A percentile compares a stretch with the other conserved stretches of the same genome.
These are phyloP conservation scores for Rheum nobile DNA, from an alignment of 148 eudicot genomes.

Conservation along the genomic window DNA sequence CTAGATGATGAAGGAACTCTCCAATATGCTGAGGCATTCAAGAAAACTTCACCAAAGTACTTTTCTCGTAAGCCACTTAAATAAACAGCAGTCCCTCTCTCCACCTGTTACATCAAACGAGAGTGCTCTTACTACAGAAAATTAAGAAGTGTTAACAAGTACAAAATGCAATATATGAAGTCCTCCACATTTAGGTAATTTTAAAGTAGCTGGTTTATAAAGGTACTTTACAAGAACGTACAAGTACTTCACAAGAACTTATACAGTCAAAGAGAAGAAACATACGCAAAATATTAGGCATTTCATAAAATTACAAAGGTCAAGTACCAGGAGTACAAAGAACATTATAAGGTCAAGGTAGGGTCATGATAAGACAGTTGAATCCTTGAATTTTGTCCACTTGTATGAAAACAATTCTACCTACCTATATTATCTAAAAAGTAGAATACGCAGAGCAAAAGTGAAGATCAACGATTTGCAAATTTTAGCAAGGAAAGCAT, in stretches of 20 bases:
- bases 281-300: not conserved
- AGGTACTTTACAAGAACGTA: not conserved
- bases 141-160: not conserved
- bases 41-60: slow-evolving; percentile 89
- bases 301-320: not conserved
- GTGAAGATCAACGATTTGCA: not conserved
- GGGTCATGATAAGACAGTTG: not conserved
- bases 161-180: not conserved
- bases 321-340: not conserved
- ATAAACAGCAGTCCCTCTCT: slow-evolving; percentile 76
- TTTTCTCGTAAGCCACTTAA: slow-evolving; percentile 90
- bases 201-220: not conserved
- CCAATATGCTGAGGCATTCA: slow-evolving; percentile 55
- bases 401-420: not conserved
- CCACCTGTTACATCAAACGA: slow-evolving; percentile 49
- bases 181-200: not conserved
- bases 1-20: slow-evolving; percentile 23
- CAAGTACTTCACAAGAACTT: not conserved
- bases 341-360: not conserved
- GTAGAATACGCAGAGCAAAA: not conserved
- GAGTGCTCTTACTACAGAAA: not conserved
- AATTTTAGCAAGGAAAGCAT: not conserved
- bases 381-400: not conserved
- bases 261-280: not conserved
- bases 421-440: not conserved